Evolutionary conservation across 2,329 filamentous ascomycete species (phyloP).

Genomic region (Raffaelea deltoideospora): DNA sequence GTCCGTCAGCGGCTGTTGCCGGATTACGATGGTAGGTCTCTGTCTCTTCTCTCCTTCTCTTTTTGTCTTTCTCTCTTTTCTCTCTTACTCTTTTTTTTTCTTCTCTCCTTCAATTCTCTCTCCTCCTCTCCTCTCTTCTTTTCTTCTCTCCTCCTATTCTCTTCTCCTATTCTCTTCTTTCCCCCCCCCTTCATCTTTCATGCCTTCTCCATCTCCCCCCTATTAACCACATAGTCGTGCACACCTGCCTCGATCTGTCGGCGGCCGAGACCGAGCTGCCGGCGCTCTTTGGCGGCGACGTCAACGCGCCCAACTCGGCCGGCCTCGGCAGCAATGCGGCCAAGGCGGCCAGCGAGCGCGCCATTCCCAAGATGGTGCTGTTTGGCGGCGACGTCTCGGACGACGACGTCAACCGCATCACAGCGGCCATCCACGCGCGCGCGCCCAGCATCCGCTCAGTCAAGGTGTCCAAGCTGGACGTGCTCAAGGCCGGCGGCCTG

Average conservation of each 20-base stretch:
- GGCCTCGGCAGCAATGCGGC: slow-evolving; percentile 12
- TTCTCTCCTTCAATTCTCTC: no score
- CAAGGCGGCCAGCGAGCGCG: slow-evolving; percentile 4
- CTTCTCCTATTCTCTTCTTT: not conserved
- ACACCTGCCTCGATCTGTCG: slow-evolving; percentile 33
- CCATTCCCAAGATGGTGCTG: slow-evolving; percentile 10
- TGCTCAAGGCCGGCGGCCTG: slow-evolving; percentile 13
- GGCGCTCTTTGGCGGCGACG: slow-evolving; percentile 83
- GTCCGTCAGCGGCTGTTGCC: slow-evolving; percentile 7
- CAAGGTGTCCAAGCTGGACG: slow-evolving; percentile 13
- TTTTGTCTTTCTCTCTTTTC: no score
- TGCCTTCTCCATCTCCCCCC: no score
- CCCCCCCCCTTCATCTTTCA: no score
- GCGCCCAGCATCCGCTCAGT: slow-evolving; percentile 8
- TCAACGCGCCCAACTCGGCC: slow-evolving; percentile 41
- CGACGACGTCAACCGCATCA: slow-evolving; percentile 8
- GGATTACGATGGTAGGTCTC: slow-evolving; percentile 6
- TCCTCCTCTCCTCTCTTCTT: no score
- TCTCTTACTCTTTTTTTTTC: no score
- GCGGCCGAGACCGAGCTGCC: slow-evolving; percentile 76
- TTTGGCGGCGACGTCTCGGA: slow-evolving; percentile 12
- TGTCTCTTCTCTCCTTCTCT: not conserved
- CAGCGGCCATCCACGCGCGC: slow-evolving; percentile 4
- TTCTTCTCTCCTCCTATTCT: not conserved
- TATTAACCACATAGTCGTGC: slow-evolving; percentile 9